Evolutionary conservation across 192 early-diverging fungal species (phyloP).

Genomic region (Mortierella claussenii): DNA sequence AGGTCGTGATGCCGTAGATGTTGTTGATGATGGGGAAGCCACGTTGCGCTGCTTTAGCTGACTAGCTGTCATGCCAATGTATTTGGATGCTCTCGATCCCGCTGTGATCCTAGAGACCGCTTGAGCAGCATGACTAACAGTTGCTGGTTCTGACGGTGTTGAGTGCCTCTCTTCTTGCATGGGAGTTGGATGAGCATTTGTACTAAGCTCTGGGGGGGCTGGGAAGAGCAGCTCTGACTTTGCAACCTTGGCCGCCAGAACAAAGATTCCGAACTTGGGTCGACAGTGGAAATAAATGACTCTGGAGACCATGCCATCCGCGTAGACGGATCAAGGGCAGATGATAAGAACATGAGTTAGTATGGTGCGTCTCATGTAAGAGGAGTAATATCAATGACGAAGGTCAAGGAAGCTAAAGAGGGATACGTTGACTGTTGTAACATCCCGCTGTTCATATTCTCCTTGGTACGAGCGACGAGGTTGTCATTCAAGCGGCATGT

Average conservation of each 20-base stretch:
- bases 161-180: conserved; percentile 8
- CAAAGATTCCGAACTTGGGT: conserved; percentile 76
- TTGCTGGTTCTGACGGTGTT: conserved; percentile 17
- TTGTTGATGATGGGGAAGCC: background rate
- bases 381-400: too few species aligned
- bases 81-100: conserved; percentile 67
- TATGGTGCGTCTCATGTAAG: background rate
- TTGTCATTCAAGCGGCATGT: too few species aligned
- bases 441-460: too few species aligned
- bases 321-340: background rate
- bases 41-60: conserved; percentile 59
- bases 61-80: conserved; percentile 65
- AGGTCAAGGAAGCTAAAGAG: too few species aligned
- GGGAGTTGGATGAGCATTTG: conserved; percentile 26
- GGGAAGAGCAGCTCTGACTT: conserved; percentile 42
- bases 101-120: conserved; percentile 60
- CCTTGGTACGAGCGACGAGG: too few species aligned
- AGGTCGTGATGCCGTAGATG: background rate
- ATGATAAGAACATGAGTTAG: background rate
- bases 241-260: conserved; percentile 69
- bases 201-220: conserved; percentile 11
- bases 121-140: conserved; percentile 55
- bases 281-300: conserved; percentile 77
- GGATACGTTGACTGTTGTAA: too few species aligned
- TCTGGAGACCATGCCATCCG: conserved; percentile 36